phyloP scores from a whole-genome alignment of 352 stramenopile species.

The Blastocystis sp. region DNA sequence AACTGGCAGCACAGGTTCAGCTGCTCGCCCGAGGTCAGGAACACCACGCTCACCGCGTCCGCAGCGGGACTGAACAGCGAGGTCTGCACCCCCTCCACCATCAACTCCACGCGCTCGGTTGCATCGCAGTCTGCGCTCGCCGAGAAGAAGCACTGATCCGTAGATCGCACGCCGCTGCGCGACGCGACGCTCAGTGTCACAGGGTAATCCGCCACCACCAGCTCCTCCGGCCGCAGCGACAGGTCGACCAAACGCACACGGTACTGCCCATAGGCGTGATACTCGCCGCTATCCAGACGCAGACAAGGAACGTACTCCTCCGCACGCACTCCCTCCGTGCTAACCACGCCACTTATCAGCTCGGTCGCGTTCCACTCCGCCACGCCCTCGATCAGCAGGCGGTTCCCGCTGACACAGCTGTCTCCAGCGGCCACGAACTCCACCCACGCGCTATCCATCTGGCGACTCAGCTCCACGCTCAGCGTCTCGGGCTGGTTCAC shows the following conservation, averaged over 20 bases:
- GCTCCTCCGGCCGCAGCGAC: neutral
- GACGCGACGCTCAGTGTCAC: neutral
- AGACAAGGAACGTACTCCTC: neutral
- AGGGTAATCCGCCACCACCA: neutral
- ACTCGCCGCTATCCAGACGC: neutral
- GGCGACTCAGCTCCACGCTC: neutral
- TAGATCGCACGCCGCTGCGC: neutral
- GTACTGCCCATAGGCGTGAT: neutral
- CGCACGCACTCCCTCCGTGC: neutral
- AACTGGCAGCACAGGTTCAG: constrained; percentile 38
- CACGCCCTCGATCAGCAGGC: neutral
- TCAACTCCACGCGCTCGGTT: neutral
- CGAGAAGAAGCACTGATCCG: constrained; percentile 29
- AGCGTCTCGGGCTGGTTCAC: neutral
- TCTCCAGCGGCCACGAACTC: neutral
- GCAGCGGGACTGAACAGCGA: neutral
- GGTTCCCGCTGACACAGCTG: neutral
- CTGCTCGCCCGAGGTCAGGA: neutral
- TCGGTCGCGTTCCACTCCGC: neutral
- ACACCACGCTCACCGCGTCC: neutral
- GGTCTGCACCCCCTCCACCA: neutral
- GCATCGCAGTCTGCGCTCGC: neutral
- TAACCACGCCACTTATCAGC: neutral
- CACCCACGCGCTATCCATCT: neutral
- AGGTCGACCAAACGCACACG: neutral